phyloP scores from a whole-genome alignment of 768 basidiomycete genomes.

The Auriscalpium vulgare region DNA sequence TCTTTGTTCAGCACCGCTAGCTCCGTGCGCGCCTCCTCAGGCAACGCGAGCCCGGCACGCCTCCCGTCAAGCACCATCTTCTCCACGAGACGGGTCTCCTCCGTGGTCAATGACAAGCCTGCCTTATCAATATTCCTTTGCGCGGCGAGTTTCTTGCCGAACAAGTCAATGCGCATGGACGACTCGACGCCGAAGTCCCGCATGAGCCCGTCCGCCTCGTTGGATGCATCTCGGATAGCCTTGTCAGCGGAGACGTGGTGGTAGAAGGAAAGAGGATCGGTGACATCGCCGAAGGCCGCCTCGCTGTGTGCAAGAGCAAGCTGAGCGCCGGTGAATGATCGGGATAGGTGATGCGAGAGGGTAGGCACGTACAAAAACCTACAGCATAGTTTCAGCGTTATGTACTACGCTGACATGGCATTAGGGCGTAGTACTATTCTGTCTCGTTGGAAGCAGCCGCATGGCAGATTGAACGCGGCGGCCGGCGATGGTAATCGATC shows the following conservation, averaged over 20 bases:
- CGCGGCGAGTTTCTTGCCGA: slow-evolving; percentile 60
- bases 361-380: slow-evolving; percentile 64
- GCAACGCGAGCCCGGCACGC: slow-evolving; percentile 71
- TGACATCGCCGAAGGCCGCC: slow-evolving; percentile 37
- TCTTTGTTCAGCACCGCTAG: slow-evolving; percentile 65
- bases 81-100: slow-evolving; percentile 70
- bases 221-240: slow-evolving; percentile 74
- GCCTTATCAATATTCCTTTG: slow-evolving; percentile 59
- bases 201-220: slow-evolving; percentile 59
- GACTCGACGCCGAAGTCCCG: slow-evolving; percentile 69
- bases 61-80: slow-evolving; percentile 77
- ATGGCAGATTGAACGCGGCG: too few species aligned
- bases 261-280: slow-evolving; percentile 67
- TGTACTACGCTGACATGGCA: too few species aligned
- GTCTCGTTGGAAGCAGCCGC: too few species aligned
- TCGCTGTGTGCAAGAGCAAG: slow-evolving; percentile 55
- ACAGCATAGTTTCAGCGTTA: not conserved
- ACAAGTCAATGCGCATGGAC: slow-evolving; percentile 78
- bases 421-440: too few species aligned
- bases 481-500: too few species aligned
- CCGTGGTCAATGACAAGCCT: slow-evolving; percentile 47
- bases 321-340: slow-evolving; percentile 28
- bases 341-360: slow-evolving; percentile 1
- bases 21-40: slow-evolving; percentile 50
- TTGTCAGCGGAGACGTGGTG: slow-evolving; percentile 73